Evolutionary conservation across 108 stramenopile genomes (phyloP).

Genomic region (Cyclotella kingstonii): DNA sequence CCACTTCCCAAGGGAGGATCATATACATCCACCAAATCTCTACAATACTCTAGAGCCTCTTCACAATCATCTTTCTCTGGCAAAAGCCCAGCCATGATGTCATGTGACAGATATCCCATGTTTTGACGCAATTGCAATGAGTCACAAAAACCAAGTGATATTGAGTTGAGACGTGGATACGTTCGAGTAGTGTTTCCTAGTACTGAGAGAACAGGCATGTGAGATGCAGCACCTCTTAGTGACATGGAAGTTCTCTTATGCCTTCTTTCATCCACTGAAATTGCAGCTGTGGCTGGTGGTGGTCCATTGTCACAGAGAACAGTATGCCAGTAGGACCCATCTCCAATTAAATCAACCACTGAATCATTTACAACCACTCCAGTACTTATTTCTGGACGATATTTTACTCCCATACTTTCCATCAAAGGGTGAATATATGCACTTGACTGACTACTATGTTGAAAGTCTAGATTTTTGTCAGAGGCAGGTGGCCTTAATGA

Average conservation of each 20-base stretch:
- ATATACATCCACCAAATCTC: slow-evolving; percentile 66
- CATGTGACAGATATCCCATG: slow-evolving; percentile 60
- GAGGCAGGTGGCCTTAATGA: slow-evolving; percentile 50
- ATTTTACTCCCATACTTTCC: slow-evolving; percentile 70
- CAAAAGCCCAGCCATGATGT: slow-evolving; percentile 59
- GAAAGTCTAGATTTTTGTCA: not conserved
- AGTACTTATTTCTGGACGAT: slow-evolving; percentile 66
- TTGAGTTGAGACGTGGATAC: slow-evolving; percentile 42
- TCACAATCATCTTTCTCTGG: slow-evolving; percentile 80
- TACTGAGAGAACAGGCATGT: slow-evolving; percentile 50
- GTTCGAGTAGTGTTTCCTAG: slow-evolving; percentile 69
- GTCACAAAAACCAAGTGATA: slow-evolving; percentile 48
- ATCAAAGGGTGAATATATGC: slow-evolving; percentile 43
- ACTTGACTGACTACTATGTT: slow-evolving; percentile 1
- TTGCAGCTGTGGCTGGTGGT: not conserved
- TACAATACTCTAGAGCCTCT: slow-evolving; percentile 62
- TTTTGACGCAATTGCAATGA: slow-evolving; percentile 47
- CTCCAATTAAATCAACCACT: slow-evolving; percentile 47
- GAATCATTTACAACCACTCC: slow-evolving; percentile 55
- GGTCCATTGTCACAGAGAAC: slow-evolving; percentile 5
- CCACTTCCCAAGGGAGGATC: slow-evolving; percentile 66
- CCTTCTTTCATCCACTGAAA: slow-evolving; percentile 2
- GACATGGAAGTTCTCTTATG: not conserved
- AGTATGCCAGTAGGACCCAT: slow-evolving; percentile 66
- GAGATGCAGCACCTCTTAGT: slow-evolving; percentile 6